A percentile compares a stretch with the other conserved stretches of the same genome.
Conservation (phyloP, 495 filamentous ascomycete genomes). For the Parathielavia hyrcaniae region DNA sequence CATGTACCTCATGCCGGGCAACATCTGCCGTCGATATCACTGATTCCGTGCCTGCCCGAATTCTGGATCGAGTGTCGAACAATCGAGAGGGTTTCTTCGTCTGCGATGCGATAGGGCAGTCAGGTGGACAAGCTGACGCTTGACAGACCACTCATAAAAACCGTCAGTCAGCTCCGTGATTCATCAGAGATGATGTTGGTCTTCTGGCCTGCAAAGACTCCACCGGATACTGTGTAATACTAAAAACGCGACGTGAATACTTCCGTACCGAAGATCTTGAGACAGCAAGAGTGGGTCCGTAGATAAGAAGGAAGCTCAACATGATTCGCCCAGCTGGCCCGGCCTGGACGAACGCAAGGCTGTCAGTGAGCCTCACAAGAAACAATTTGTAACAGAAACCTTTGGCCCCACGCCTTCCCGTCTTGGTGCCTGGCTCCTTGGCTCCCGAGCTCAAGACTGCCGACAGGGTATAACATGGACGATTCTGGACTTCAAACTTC, state of each 20-base stretch:
- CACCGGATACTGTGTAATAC: too few species aligned
- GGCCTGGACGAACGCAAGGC: background rate
- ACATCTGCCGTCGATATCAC: too few species aligned
- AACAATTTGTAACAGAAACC: slow-evolving; percentile 22
- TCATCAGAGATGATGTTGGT: slow-evolving; percentile 6
- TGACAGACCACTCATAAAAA: slow-evolving; percentile 5
- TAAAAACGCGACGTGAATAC: background rate
- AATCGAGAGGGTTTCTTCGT: too few species aligned
- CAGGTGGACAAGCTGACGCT: background rate
- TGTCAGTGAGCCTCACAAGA: slow-evolving; percentile 17
- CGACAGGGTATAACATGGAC: background rate
- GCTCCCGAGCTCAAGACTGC: slow-evolving; percentile 3
- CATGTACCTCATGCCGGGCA: too few species aligned
- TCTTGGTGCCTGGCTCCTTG: background rate
- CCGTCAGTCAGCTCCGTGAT: slow-evolving; percentile 13
- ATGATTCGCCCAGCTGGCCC: slow-evolving; percentile 13
- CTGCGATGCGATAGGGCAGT: background rate
- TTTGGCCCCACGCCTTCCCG: slow-evolving; percentile 14
- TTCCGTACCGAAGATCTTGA: slow-evolving; percentile 16
- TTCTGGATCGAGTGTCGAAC: background rate
- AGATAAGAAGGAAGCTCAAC: slow-evolving; percentile 18
- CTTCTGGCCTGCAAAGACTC: background rate
- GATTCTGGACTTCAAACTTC: background rate
- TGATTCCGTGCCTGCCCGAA: background rate
- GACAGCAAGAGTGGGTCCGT: slow-evolving; percentile 11